A percentile compares a stretch with the other conserved stretches of the same genome.
Conservation (phyloP, 83 land plant genomes). For the Diphasiastrum complanatum region DNA sequence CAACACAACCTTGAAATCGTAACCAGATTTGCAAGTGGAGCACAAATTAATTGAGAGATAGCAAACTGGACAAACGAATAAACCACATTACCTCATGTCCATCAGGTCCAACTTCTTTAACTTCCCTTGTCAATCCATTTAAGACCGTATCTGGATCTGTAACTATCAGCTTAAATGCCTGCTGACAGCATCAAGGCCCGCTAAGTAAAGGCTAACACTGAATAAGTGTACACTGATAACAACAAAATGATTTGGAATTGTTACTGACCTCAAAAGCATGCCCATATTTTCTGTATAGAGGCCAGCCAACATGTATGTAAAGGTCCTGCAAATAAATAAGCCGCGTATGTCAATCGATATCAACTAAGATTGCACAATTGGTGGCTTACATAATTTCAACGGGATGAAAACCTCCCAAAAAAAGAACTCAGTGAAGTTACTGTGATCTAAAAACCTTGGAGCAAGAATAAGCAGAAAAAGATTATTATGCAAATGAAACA, state of each 20-base stretch:
- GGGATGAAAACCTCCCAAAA: no score
- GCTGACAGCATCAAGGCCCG: background rate
- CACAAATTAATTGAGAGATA: background rate
- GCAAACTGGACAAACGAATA: background rate
- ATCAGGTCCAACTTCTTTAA: constrained; percentile 81
- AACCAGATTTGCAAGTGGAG: constrained; percentile 5
- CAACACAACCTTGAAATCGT: background rate
- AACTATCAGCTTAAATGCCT: constrained; percentile 93
- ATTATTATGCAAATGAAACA: no score
- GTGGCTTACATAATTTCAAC: no score
- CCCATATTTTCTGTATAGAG: constrained; percentile 76
- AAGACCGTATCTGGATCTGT: constrained; percentile 83
- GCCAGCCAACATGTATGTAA: constrained; percentile 88
- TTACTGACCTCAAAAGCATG: constrained; percentile 89
- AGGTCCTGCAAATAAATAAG: constrained; percentile 54
- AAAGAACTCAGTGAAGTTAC: no score
- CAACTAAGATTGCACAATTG: no score
- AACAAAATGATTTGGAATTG: background rate
- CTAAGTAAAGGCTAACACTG: background rate
- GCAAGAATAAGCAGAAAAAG: no score
- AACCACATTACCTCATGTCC: constrained; percentile 66
- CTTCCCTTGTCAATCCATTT: constrained; percentile 65
- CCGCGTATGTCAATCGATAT: no score
- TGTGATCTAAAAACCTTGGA: no score
- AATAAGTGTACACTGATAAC: background rate